Base-by-base conservation (phyloP, 1,284 basidiomycete species). In the Wallemia ichthyophaga region DNA sequence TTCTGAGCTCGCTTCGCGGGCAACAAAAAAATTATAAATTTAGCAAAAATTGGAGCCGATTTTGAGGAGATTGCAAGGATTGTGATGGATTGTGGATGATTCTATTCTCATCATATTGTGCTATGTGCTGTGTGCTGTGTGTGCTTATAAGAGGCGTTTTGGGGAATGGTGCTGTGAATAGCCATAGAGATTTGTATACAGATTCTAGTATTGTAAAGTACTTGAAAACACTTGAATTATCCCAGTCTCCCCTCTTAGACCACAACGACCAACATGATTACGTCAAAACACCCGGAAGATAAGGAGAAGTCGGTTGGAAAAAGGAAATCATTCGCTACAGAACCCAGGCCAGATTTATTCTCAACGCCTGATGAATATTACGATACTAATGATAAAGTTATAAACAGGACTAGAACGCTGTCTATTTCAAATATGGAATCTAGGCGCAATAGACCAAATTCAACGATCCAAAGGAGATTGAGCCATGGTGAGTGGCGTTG, bases 401-500 rank as follows among this genome's bases (percentile, higher is more conserved):
- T 26, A 11, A 56, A 56, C 25, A 7, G 55, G 24, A 56, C 55
- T 5, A 3, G 55, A 3, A 56, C 55, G 25, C 27, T 56, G 15
- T 56, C 55, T 25, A 56, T 56, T 15, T 13, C 15, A 5, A 27
- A 27, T 17, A 27, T 56, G 9, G 66, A 67, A 60, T 66, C 67
- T 59, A 67, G 66, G 62, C 64, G 67, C 23, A 59, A 66, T 1
- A 66, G 61, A 62, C 19, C 61, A 32, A 27, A 63, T 65, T n/a
- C n/a, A n/a, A n/a, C n/a, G n/a, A n/a, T n/a, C n/a, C n/a, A n/a
- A n/a, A n/a, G 67, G n/a, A 63, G 68, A 7, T 62, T 68, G 58
- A 69, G 68, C 58, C 66, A 67, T 59, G 67, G 65, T 59, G n/a
- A 54, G 59, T 37, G 7, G 17, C 24, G 17, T 24, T 23, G 28